phyloP scores from a whole-genome alignment of 2,329 filamentous ascomycete species.

The Cytospora chrysosperma region DNA sequence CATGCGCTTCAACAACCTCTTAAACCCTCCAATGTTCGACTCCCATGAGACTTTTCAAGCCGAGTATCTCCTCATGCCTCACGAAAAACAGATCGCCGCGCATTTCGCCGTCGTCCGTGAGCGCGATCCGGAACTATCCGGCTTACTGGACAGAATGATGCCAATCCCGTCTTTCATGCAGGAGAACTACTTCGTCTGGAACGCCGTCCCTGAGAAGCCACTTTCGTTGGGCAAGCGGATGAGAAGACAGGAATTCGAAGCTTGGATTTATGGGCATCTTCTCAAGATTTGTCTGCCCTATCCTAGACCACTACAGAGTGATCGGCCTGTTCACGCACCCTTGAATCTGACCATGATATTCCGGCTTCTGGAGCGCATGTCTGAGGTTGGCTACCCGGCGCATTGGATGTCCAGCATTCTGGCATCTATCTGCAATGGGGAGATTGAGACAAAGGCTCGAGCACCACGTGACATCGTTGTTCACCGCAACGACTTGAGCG shows the following conservation, averaged over 20 bases:
- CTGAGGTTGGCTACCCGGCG: slow-evolving; percentile 30
- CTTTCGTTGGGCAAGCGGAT: slow-evolving; percentile 22
- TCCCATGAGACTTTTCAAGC: slow-evolving; percentile 30
- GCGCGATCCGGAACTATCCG: background rate
- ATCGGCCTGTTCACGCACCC: background rate
- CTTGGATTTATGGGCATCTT: slow-evolving; percentile 29
- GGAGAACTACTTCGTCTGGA: slow-evolving; percentile 29
- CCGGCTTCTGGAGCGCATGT: slow-evolving; percentile 25
- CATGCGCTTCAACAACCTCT: background rate
- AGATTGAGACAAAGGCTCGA: slow-evolving; percentile 14
- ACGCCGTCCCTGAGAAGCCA: background rate
- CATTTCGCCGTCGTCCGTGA: slow-evolving; percentile 27
- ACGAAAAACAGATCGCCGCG: slow-evolving; percentile 27
- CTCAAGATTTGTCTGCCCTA: slow-evolving; percentile 31
- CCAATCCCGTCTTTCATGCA: slow-evolving; percentile 9
- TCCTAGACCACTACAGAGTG: background rate
- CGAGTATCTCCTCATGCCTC: slow-evolving; percentile 33
- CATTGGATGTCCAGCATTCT: slow-evolving; percentile 31
- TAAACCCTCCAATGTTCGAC: slow-evolving; percentile 30
- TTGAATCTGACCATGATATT: background rate
- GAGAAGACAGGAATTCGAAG: slow-evolving; percentile 26
- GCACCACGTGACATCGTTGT: background rate
- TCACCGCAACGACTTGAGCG: background rate
- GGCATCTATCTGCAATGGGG: slow-evolving; percentile 22
- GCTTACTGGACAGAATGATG: background rate